Base-by-base conservation (phyloP, 148 eudicot genomes). In the Cornus suecica region DNA sequence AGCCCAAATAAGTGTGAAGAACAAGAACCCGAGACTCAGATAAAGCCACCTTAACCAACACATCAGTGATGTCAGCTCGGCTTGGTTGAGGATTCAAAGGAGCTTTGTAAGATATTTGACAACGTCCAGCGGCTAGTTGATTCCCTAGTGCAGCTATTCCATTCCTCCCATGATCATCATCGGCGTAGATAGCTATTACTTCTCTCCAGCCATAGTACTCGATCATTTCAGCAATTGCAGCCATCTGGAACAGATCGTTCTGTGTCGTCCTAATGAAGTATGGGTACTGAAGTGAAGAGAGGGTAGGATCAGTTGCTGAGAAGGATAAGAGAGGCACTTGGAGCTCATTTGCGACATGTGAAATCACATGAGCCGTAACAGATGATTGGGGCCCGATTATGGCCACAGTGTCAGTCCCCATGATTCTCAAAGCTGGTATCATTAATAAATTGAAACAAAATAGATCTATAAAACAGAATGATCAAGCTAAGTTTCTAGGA, bases 321-420 rank as follows among this genome's bases (percentile, higher is more conserved):
- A 84, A 90, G 7, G 92, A 88, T 62, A 90, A 83, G 29, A 90
- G 78, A 18, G 92, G 92, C 27, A 90, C 90, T 76, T 83, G 90
- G 18, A 90, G 87, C 77, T 86, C 94, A 25, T 85, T 83, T 8
- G 86, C 87, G 54, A 90, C 52, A 68, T 84, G 68, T 4, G 85
- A 69, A 51, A 90, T 65, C 30, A 80, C 83, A 77, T 88, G 90
- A 64, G 94, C 90, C 27, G 79, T 74, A 8, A 70, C 91, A 28
- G 94, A 88, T 56, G 88, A 83, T 66, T 90, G 94, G 28, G 94
- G 94, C 24, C 92, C 94, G 52, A 93, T 83, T 52, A 89, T 84
- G 58, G 96, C 96, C 67, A 91, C 87, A 0, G 80, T 78, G 11
- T 89, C 85, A 15, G 64, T 77, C 82, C 81, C 95, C 88, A 93